Evolutionary conservation across 2,329 filamentous ascomycete genomes (phyloP), one percentile per base, ranked within the genome.

Genomic region (Fusarium annulatum): DNA sequence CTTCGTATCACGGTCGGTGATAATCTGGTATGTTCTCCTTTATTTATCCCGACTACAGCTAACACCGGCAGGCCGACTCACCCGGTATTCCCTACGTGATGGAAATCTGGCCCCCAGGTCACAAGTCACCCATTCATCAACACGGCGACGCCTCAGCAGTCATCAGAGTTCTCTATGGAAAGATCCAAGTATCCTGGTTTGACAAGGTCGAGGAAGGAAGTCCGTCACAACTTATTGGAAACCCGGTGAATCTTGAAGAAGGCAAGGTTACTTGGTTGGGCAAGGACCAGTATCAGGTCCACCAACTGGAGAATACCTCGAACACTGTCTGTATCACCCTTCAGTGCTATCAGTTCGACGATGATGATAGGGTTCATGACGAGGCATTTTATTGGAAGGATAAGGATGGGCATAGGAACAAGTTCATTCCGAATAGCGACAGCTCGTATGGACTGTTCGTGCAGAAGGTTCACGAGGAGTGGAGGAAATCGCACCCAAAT

Each of bases 21-120:
- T 43, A 56, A 56, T 2, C 26, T 56, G 21, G 52, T 42, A 42
- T 23, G 36, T 30, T 3, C 19, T 3, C 11, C 2, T 2, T 4
- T 7, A 2, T 10, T 16, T 8, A 28, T 7, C 0, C 28, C 1
- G 18, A 28, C 0, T 3, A 2, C n/a, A 18, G 9, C 36, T 56
- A 18, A 56, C 52, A 18, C 7, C 3, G 8, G 2, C 3, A 56
- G 52, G 52, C 52, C 0, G 11, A 56, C 33, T 56, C 52, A 1
- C 52, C 52, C 0, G 52, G 52, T 0, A 56, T 56, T 6, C 52
- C 52, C 26, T 56, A 56, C 2, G 52, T 56, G 0, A 56, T 56
- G 52, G 52, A 56, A 0, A 43, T 56, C 1, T 56, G 52, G 52
- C 52, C 52, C 3, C 38, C 52, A 3, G 10, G 10, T 4, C 52